A percentile compares a stretch with the other conserved stretches of the same genome.
phyloP scores from a whole-genome alignment of 2,329 filamentous ascomycete species.

The Claviceps monticola region DNA sequence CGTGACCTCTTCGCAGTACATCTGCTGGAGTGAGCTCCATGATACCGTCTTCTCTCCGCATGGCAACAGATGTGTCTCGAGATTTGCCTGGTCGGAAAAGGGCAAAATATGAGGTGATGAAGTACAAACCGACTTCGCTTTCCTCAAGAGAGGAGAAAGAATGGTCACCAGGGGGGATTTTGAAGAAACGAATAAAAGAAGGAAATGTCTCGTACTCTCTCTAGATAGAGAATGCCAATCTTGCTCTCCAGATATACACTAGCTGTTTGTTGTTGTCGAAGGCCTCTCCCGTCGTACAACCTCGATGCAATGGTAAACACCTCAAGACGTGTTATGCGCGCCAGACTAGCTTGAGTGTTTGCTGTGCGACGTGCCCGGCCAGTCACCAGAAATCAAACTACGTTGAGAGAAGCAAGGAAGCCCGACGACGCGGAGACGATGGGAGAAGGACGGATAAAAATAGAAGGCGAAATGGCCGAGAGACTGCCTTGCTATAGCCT shows the following conservation, averaged over 20 bases:
- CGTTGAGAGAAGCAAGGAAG: not conserved
- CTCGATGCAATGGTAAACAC: not conserved
- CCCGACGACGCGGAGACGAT: not conserved
- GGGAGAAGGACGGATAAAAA: not conserved
- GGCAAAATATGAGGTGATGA: not conserved
- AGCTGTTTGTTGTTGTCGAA: not conserved
- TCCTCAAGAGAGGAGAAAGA: not conserved
- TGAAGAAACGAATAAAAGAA: not conserved
- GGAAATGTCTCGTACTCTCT: not conserved
- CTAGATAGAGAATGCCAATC: not conserved
- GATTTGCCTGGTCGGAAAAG: not conserved
- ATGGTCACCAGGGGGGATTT: not conserved
- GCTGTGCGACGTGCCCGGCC: not conserved
- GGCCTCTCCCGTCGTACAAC: not conserved
- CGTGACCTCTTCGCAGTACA: slow-evolving; percentile 18
- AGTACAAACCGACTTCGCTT: not conserved
- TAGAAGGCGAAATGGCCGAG: not conserved
- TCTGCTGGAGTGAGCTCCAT: slow-evolving; percentile 21
- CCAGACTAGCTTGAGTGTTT: not conserved
- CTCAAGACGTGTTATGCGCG: not conserved
- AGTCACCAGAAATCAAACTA: not conserved
- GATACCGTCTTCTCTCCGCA: slow-evolving; percentile 10
- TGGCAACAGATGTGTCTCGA: not conserved
- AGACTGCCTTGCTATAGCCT: not conserved
- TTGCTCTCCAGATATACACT: too few relatives aligned